A percentile compares a stretch with the other conserved stretches of the same genome.
Conservation (phyloP, 2,329 filamentous ascomycete species). For the Colletotrichum cordylinicola region DNA sequence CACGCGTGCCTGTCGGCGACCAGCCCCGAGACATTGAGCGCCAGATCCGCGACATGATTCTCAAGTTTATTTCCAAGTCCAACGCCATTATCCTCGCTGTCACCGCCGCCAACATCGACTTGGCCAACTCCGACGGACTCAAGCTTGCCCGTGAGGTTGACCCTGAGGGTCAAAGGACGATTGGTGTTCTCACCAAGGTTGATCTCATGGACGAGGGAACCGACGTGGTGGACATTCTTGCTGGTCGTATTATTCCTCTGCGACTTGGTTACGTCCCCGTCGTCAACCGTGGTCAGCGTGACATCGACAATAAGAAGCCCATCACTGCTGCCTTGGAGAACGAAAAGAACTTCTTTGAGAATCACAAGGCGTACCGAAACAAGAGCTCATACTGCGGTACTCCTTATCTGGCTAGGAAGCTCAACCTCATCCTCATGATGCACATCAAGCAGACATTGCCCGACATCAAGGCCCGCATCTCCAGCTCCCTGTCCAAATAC, state of each 20-base stretch:
- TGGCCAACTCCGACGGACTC: conserved; percentile 97
- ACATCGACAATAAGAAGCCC: conserved; percentile 97
- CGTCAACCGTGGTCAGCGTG: conserved; percentile 95
- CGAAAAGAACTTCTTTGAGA: conserved; percentile 97
- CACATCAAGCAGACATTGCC: conserved; percentile 99
- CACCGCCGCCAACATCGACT: conserved; percentile 94
- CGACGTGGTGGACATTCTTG: conserved; percentile 97
- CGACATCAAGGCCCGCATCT: conserved; percentile 96
- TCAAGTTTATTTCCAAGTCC: conserved; percentile 98
- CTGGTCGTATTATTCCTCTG: conserved; percentile 94
- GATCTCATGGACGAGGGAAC: conserved; percentile 99
- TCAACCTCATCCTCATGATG: conserved; percentile 99
- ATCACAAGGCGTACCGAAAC: conserved; percentile 97
- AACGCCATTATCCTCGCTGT: conserved; percentile 98
- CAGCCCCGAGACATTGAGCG: conserved; percentile 96
- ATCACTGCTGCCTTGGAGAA: conserved; percentile 91
- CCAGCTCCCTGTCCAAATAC: conserved; percentile 94
- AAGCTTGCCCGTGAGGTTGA: conserved; percentile 97
- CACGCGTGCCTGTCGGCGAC: conserved; percentile 95
- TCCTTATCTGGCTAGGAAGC: conserved; percentile 92
- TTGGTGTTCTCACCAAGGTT: conserved; percentile 98
- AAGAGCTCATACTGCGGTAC: conserved; percentile 99
- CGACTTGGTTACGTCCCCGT: conserved; percentile 96
- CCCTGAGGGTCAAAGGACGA: conserved; percentile 95
- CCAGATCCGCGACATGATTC: conserved; percentile 96